phyloP scores from a whole-genome alignment of 2,329 filamentous ascomycete species.

The Phyllosticta paracitricarpa region DNA sequence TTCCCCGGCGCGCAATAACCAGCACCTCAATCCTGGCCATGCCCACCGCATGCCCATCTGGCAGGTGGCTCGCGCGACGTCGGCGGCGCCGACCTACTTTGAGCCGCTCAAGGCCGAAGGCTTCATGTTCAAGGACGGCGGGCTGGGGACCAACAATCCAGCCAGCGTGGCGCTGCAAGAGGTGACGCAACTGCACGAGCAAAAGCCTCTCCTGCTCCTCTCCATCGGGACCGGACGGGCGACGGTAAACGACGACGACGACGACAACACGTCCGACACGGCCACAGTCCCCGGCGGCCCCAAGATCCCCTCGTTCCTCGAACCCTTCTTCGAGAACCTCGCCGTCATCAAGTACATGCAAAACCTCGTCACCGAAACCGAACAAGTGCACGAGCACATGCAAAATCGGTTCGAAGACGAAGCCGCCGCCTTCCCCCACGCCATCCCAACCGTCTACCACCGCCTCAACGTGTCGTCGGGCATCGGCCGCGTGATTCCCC shows the following conservation, averaged over 20 bases:
- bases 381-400: slow-evolving; percentile 5
- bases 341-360: background rate
- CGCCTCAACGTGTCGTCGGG: slow-evolving; percentile 11
- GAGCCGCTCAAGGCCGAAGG: slow-evolving; percentile 3
- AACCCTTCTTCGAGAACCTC: background rate
- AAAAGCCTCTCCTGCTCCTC: slow-evolving; percentile 11
- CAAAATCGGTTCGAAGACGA: background rate
- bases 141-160: slow-evolving; percentile 13
- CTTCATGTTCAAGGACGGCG: slow-evolving; percentile 11
- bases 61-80: slow-evolving; percentile 13
- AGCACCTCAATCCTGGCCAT: slow-evolving; percentile 9
- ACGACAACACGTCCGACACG: background rate
- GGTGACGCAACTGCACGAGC: slow-evolving; percentile 12
- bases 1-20: background rate
- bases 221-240: slow-evolving; percentile 13
- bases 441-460: slow-evolving; percentile 2
- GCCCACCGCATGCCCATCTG: slow-evolving; percentile 11
- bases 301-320: background rate
- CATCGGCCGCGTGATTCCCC: slow-evolving; percentile 9
- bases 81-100: slow-evolving; percentile 14
- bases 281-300: background rate
- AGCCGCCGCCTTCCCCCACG: background rate
- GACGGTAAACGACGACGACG: background rate
- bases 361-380: slow-evolving; percentile 7
- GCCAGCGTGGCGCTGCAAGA: slow-evolving; percentile 11